These are phyloP conservation scores for Oryza australiensis DNA, from an alignment of 176 grass and related monocot species.

Conservation along the genomic window DNA sequence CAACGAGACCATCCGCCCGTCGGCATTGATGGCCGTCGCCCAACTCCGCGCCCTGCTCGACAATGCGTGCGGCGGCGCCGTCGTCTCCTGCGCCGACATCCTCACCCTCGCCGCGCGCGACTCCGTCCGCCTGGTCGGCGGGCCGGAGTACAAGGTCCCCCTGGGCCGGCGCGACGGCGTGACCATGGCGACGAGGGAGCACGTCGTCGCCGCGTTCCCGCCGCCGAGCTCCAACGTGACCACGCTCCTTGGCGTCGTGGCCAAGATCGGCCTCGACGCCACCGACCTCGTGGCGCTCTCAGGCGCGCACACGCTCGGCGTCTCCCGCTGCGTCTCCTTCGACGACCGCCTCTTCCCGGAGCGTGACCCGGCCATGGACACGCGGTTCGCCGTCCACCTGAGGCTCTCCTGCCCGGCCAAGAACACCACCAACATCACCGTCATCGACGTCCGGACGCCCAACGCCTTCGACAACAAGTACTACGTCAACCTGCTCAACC, in stretches of 20 bases:
- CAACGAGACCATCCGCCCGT: slow-evolving; percentile 58
- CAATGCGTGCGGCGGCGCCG: slow-evolving; percentile 16
- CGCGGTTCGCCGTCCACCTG: slow-evolving; percentile 45
- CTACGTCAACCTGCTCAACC: slow-evolving; percentile 71
- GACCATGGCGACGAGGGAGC: neutral
- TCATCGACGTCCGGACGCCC: slow-evolving; percentile 46
- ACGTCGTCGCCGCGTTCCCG: slow-evolving; percentile 8
- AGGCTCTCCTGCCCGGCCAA: slow-evolving; percentile 43
- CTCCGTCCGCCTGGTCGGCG: slow-evolving; percentile 2
- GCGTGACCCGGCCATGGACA: slow-evolving; percentile 43
- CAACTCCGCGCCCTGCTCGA: slow-evolving; percentile 41
- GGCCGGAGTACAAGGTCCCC: slow-evolving; percentile 47
- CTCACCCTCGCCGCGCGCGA: slow-evolving; percentile 35
- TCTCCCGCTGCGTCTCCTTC: slow-evolving; percentile 38
- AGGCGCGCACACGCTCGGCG: neutral
- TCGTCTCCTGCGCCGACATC: slow-evolving; percentile 68
- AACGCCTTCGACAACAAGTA: slow-evolving; percentile 78
- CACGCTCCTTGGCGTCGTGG: neutral
- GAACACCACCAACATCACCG: slow-evolving; percentile 37
- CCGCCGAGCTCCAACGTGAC: slow-evolving; percentile 31
- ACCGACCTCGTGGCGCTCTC: slow-evolving; percentile 50
- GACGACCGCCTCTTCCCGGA: slow-evolving; percentile 39
- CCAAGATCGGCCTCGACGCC: slow-evolving; percentile 44
- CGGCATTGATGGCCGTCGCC: slow-evolving; percentile 65
- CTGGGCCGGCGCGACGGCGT: slow-evolving; percentile 49